Conservation (phyloP, 2,329 filamentous ascomycete species). For the Tolypocladium paradoxum region DNA sequence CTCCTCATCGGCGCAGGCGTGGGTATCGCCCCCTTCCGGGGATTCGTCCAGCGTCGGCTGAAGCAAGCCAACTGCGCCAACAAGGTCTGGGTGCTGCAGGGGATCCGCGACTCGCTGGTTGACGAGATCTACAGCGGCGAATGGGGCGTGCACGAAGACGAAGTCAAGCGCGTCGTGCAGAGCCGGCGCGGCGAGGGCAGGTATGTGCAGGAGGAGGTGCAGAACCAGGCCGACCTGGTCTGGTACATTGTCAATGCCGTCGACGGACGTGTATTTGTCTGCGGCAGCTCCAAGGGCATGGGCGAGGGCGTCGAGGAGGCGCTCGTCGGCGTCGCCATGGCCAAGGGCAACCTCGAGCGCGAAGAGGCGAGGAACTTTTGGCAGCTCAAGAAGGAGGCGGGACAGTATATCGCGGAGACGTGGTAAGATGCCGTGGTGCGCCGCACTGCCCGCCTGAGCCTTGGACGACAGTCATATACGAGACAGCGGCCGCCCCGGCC, state of each 20-base stretch:
- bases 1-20: conserved; percentile 93
- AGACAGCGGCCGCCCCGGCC: not conserved
- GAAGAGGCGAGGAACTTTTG: conserved; percentile 83
- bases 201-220: conserved; percentile 95
- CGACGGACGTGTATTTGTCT: conserved; percentile 95
- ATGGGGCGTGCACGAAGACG: conserved; percentile 85
- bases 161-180: conserved; percentile 74
- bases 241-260: conserved; percentile 96
- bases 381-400: conserved; percentile 80
- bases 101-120: conserved; percentile 83
- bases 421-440: too few species aligned
- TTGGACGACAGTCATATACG: too few species aligned
- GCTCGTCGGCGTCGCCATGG: conserved; percentile 81
- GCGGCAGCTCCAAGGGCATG: conserved; percentile 92
- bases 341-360: conserved; percentile 75
- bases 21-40: conserved; percentile 92
- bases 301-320: conserved; percentile 89
- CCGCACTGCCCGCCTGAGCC: not conserved
- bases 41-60: conserved; percentile 87
- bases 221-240: conserved; percentile 84
- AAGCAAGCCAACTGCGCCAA: conserved; percentile 95
- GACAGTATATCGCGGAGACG: conserved; percentile 87
- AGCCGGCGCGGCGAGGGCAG: conserved; percentile 66
- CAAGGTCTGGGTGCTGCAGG: conserved; percentile 95
- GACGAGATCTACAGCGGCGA: conserved; percentile 96